Percentiles rank a stretch among this genome's conserved stretches.
phyloP scores from a whole-genome alignment of 1,284 basidiomycete genomes.

The Cystobasidiaceae sp. region DNA sequence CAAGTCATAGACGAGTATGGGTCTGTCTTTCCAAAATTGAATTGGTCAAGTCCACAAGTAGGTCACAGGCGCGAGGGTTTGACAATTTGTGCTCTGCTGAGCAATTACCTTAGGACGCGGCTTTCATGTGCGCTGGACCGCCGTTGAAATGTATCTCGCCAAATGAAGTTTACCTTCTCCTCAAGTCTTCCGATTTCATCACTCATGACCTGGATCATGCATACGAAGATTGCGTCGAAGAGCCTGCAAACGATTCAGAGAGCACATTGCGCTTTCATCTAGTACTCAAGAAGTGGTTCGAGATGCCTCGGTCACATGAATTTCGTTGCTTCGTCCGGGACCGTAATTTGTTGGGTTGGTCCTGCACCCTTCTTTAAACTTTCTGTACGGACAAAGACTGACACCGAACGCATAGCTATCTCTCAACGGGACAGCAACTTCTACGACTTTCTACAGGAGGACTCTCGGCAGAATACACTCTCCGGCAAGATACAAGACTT shows the following conservation, averaged over 20 bases:
- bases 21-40: conserved; percentile 89
- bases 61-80: conserved; percentile 35
- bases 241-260: conserved; percentile 48
- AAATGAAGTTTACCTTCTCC: conserved; percentile 81
- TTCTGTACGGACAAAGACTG: neutral
- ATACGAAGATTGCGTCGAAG: conserved; percentile 40
- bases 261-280: conserved; percentile 60
- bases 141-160: conserved; percentile 81
- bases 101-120: conserved; percentile 62
- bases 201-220: conserved; percentile 66
- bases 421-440: conserved; percentile 85
- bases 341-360: conserved; percentile 63
- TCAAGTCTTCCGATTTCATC: conserved; percentile 90
- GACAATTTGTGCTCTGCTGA: neutral
- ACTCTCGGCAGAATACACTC: conserved; percentile 56
- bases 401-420: conserved; percentile 56
- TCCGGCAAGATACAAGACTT: conserved; percentile 56
- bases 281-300: conserved; percentile 87
- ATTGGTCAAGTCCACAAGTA: conserved; percentile 85
- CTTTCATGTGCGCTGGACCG: conserved; percentile 83
- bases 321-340: conserved; percentile 79
- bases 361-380: neutral
- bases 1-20: conserved; percentile 64
- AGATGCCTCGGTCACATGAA: conserved; percentile 75
- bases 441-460: conserved; percentile 78